Evolutionary conservation across 768 basidiomycete species (phyloP).

Genomic region (Hygrophoropsis aurantiaca): DNA sequence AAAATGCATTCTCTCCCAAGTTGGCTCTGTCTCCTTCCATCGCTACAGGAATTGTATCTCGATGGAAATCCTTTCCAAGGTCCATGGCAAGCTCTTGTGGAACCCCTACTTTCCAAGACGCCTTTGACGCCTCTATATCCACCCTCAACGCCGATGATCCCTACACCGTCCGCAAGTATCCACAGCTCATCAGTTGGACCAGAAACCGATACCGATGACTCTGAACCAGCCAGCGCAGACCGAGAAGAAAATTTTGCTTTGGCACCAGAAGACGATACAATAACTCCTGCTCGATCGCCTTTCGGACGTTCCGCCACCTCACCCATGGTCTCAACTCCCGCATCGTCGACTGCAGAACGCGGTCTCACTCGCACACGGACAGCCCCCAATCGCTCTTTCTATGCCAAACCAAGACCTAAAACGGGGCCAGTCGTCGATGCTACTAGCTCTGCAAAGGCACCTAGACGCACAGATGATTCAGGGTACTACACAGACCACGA

Average conservation of each 20-base stretch:
- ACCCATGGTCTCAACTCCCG: constrained; percentile 35
- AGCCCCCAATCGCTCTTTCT: constrained; percentile 64
- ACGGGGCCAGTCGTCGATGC: constrained; percentile 26
- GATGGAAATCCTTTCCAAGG: constrained; percentile 96
- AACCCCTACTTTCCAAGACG: constrained; percentile 71
- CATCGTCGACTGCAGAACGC: constrained; percentile 29
- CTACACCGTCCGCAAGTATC: constrained; percentile 47
- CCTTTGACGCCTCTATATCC: constrained; percentile 64
- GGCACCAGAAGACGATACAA: constrained; percentile 66
- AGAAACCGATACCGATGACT: constrained; percentile 58
- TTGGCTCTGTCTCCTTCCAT: constrained; percentile 89
- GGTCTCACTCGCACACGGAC: constrained; percentile 72
- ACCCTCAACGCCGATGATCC: constrained; percentile 62
- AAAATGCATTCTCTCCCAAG: constrained; percentile 86
- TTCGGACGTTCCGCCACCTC: constrained; percentile 54
- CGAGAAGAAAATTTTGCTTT: constrained; percentile 26
- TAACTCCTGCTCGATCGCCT: constrained; percentile 61
- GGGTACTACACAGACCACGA: constrained; percentile 53
- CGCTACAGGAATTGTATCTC: constrained; percentile 84
- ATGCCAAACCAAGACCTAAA: constrained; percentile 42
- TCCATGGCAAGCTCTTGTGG: constrained; percentile 88
- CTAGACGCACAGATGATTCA: constrained; percentile 37
- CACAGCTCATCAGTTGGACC: constrained; percentile 44
- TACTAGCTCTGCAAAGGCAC: constrained; percentile 8
- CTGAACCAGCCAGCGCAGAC: constrained; percentile 46